Base-by-base conservation (phyloP, 495 filamentous ascomycete species). In the Alectoria sarmentosa region DNA sequence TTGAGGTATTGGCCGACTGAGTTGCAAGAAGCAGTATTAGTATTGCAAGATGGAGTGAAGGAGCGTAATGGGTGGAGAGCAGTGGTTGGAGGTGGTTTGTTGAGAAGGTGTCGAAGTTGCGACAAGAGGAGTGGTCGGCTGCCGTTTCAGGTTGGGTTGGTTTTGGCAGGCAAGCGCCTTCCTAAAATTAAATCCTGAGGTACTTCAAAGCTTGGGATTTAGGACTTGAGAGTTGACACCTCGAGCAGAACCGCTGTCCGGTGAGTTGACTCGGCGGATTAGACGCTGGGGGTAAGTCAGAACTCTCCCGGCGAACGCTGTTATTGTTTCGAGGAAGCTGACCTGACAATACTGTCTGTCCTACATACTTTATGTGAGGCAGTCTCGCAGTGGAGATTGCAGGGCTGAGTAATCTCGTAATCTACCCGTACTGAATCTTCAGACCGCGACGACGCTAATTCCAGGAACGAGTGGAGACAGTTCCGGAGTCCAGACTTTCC, bases 21-120 rank as follows among this genome's bases (percentile, higher is more conserved):
- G 49, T 67, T 68, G 58, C 56, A 65, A 60, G 66, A 69, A 71
- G 68, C 66, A 71, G 70, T 73, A 69, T 63, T 67, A 68, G 44
- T 62, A 62, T 54, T 60, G 49, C 30, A 52, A 60, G 65, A 69
- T 69, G 55, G 57, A 70, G 62, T 15, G 66, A 44, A 64, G 59
- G 65, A 69, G 67, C 49, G 69, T 69, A 66, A 71, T 64, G 62
- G 62, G 56, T 38, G 58, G 58, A 71, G 64, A 59, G 56, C 32
- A 73, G 26, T 59, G 44, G 63, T 52, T 65, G 63, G 56, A 54
- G 41, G 57, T 65, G 63, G 19, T n/a, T 23, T 58, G 62, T 59
- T 42, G 41, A 34, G 34, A 21, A 42, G 55, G 19, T 49, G 62
- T 64, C 19, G 55, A 55, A 59, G 37, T 64, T 64, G 63, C 56